Evolutionary conservation across 768 basidiomycete genomes (phyloP), one percentile per base, ranked within the genome.

Genomic region (Atractiella rhizophila): DNA sequence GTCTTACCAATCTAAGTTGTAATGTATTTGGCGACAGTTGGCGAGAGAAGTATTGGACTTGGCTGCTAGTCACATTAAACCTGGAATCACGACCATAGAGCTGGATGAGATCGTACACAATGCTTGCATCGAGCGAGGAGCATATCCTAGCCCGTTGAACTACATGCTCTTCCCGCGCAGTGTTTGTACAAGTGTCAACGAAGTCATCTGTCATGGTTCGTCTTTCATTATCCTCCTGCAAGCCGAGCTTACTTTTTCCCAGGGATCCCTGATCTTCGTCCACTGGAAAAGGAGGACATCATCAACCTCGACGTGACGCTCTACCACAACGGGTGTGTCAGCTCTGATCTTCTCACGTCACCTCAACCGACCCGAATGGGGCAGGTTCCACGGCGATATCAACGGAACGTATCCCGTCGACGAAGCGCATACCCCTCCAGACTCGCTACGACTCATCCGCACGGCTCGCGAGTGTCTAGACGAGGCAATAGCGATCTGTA

Each of bases 151-250:
- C 21, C 80, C 91, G 32, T 64, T 96, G 45, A 81, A 81, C 54
- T 98, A 98, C 60, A 69, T 74, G 39, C 66, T 68, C 27, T 96
- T 74, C 56, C 88, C 91, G 11, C 94, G 94, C 65, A 94, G 85
- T 24, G 70, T 88, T 28, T 98, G 91, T 76, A 85, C 77, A 18
- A 85, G 82, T 30, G 61, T 96, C 19, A 98, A 98, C 58, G 88
- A 96, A 59, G 76, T 70, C 37, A 86, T 98, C 52, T 96, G 91
- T 58, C 91, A 98, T 58, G 91, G 88, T 42, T 86, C 88, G 47
- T 85, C 86, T 28, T 88, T 62, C 66, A 76, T 13, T 2, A 1
- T 19, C 10, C 15, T 10, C 13, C 13, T 9, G 15, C 12, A 15
- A 12, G 15, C 15, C 35, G 35, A 36, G 13, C 9, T 9, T 18